Percentiles rank a stretch among this genome's conserved stretches.
These are phyloP conservation scores for Trichoderma harzianum DNA, from an alignment of 2,329 filamentous ascomycete species.

Conservation along the genomic window DNA sequence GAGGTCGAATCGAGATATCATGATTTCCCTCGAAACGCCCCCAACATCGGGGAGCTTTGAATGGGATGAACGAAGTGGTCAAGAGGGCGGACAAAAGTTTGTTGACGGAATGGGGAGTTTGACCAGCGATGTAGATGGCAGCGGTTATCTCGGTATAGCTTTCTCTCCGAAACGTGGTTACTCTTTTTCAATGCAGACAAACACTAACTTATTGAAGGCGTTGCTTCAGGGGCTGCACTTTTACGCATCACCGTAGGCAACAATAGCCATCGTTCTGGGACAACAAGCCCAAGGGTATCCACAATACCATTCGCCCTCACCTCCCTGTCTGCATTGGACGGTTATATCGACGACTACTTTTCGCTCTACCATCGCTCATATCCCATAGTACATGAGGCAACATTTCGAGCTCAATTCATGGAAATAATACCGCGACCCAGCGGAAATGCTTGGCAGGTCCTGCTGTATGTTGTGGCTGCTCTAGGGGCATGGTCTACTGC, in stretches of 20 bases:
- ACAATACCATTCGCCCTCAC: not conserved
- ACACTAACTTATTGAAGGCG: not conserved
- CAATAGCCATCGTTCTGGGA: not conserved
- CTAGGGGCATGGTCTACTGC: not conserved
- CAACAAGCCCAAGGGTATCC: not conserved
- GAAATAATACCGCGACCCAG: conserved; percentile 30
- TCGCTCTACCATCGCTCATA: conserved; percentile 43
- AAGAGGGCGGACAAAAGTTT: not conserved
- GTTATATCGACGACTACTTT: conserved; percentile 39
- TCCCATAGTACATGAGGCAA: conserved; percentile 45
- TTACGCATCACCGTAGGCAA: not conserved
- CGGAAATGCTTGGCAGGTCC: conserved; percentile 33
- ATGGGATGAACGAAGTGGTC: not conserved
- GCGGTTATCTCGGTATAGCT: not conserved
- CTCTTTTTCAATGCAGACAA: not conserved
- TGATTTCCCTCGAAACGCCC: not conserved
- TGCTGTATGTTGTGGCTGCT: conserved; percentile 29
- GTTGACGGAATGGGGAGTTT: not conserved
- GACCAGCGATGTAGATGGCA: not conserved
- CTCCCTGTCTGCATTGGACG: not conserved
- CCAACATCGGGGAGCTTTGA: not conserved
- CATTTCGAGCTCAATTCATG: conserved; percentile 39
- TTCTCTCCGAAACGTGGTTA: not conserved
- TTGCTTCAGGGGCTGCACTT: not conserved
- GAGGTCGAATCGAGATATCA: not conserved